A percentile compares a stretch with the other conserved stretches of the same genome.
phyloP scores from a whole-genome alignment of 2,329 filamentous ascomycete species.

The Aspergillus neotritici region DNA sequence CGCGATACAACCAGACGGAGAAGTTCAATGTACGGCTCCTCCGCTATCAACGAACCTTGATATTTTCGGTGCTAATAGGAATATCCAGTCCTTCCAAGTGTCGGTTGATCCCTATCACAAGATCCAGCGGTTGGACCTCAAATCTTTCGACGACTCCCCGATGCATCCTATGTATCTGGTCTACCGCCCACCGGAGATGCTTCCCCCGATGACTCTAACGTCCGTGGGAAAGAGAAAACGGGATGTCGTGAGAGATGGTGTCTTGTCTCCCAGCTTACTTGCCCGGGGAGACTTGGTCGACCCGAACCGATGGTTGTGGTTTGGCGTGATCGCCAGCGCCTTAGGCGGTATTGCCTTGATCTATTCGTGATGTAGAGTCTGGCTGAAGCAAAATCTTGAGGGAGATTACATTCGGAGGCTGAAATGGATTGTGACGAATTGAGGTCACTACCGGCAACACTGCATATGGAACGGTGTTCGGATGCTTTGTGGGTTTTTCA shows the following conservation, averaged over 20 bases:
- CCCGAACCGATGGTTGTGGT: constrained; percentile 45
- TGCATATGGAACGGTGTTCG: too few relatives aligned
- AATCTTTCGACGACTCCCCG: constrained; percentile 57
- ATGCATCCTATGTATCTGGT: constrained; percentile 64
- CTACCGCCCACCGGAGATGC: constrained; percentile 60
- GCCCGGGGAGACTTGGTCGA: constrained; percentile 31
- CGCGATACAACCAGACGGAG: constrained; percentile 62
- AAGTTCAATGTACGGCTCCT: constrained; percentile 50
- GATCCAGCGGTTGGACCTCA: constrained; percentile 59
- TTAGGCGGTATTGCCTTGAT: constrained; percentile 38
- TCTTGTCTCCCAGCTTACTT: constrained; percentile 22
- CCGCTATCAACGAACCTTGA: not conserved
- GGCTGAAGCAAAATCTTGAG: too few relatives aligned
- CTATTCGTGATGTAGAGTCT: constrained; percentile 21
- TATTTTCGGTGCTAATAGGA: constrained; percentile 5
- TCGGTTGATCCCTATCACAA: constrained; percentile 57
- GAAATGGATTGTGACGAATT: too few relatives aligned
- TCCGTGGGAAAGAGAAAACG: constrained; percentile 43
- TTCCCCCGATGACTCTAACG: constrained; percentile 62
- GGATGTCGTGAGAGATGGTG: constrained; percentile 11
- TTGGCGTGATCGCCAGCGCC: constrained; percentile 43
- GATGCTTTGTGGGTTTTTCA: too few relatives aligned
- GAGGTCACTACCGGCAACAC: too few relatives aligned
- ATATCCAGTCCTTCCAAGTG: constrained; percentile 36
- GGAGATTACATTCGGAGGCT: too few relatives aligned